These are phyloP conservation scores for Caryopteris hybrid DNA, from an alignment of 305 asterid genomes.

Conservation along the genomic window DNA sequence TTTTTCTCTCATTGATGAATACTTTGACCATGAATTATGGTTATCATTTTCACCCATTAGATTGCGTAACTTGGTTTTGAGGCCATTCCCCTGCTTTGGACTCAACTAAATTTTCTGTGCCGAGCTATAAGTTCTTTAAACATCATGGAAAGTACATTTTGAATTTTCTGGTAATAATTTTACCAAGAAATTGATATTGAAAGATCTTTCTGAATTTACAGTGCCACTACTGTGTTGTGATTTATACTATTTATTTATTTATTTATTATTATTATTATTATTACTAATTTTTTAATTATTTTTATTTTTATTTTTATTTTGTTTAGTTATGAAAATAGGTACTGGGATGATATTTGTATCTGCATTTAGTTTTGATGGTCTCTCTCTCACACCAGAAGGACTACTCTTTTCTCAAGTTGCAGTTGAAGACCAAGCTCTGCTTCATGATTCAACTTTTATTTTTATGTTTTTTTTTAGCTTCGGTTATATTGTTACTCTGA, in stretches of 20 bases:
- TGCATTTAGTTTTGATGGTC: neutral
- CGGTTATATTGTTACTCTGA: neutral
- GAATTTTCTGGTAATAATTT: neutral
- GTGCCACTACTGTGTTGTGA: neutral
- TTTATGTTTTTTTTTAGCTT: neutral
- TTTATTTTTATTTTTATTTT: neutral
- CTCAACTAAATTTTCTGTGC: neutral
- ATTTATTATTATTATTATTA: no score
- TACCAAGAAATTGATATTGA: neutral
- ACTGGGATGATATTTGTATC: neutral
- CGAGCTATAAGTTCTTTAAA: neutral
- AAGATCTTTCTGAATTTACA: neutral
- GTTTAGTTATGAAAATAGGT: neutral
- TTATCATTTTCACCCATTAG: neutral
- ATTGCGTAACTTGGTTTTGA: neutral
- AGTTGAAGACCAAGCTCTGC: conserved; percentile 1
- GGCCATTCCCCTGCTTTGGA: neutral
- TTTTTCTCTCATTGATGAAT: neutral
- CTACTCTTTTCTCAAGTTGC: neutral
- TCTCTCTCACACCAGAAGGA: neutral
- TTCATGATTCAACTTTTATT: neutral
- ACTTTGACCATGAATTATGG: neutral
- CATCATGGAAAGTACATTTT: neutral
- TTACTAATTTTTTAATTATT: no score
- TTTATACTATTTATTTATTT: no score